Evolutionary conservation across 805 yeast genomes (phyloP), one percentile per base, ranked within the genome.

Genomic region (Wilhelminamyces savonicus): DNA sequence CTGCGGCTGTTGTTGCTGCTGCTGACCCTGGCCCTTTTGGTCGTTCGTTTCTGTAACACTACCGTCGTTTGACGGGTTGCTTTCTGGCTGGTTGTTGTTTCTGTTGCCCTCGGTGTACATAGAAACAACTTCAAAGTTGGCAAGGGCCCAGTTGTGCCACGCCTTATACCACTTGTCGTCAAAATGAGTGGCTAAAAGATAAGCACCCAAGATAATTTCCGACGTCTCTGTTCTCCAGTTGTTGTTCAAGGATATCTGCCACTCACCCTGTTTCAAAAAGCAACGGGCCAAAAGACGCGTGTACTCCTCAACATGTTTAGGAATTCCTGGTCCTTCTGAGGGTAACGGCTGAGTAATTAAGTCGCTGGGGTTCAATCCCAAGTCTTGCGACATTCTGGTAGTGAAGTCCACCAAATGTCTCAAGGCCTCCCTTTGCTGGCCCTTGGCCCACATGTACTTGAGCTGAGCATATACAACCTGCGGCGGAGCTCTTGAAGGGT

Each of bases 81-180:
- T 28, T n/a, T 38, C 43, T 15, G 35, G 32, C 25, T 35, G 41
- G 13, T 22, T 30, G 13, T 26, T 25, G n/a, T 23, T 27, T 13
- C 40, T 43, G 30, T 45, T 54, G 32, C 54, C 62, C 21, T 54
- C 40, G 3, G 59, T 51, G 48, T 69, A 60, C 16, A 81, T 66
- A 0, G 95, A 82, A 13, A 90, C 82, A 1, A 90, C 97, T 51
- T 92, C 97, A 52, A 88, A 92, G 55, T 94, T 92, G 1, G 97
- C 97, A 49, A 94, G 66, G 0, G 98, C 98, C 99, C 99, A 92
- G 50, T 87, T 90, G 53, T 92, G 99, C 98, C 98, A 94, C 12
- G 97, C 98, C 50, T 94, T 92, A 49, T 92, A 92, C 96, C 98
- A 92, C 15, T 74, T 72, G 21, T 74, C 69, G 52, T 92, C 97